A percentile compares a stretch with the other conserved stretches of the same genome.
phyloP scores from a whole-genome alignment of 202 grass and related monocot species.

The Cymbopogon flexuosus region DNA sequence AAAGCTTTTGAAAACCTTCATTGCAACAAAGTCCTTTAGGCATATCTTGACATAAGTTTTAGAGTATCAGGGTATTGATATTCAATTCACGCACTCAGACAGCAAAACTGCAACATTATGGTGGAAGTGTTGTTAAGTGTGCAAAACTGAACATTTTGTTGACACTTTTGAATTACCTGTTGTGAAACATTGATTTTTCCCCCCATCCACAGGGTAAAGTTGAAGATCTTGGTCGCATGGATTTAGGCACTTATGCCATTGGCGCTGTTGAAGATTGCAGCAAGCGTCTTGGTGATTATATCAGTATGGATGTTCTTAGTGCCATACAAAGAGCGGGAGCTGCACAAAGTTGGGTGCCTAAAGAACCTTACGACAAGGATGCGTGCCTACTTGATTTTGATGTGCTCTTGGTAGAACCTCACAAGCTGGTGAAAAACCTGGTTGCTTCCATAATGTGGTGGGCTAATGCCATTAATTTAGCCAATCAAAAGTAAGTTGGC shows the following conservation, averaged over 20 bases:
- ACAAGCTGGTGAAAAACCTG: constrained; percentile 45
- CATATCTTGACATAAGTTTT: too few species aligned
- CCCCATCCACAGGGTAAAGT: constrained; percentile 51
- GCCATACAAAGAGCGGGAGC: constrained; percentile 57
- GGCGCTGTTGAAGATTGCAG: constrained; percentile 62
- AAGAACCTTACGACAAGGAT: constrained; percentile 59
- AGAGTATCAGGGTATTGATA: too few species aligned
- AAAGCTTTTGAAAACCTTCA: too few species aligned
- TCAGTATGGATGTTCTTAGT: constrained; percentile 65
- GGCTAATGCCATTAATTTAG: constrained; percentile 43
- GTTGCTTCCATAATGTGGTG: constrained; percentile 52
- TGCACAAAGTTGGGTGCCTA: constrained; percentile 40
- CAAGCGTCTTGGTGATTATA: constrained; percentile 54
- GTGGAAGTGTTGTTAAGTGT: too few species aligned
- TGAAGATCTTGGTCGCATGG: constrained; percentile 59
- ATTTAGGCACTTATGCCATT: constrained; percentile 58
- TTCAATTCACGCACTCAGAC: neutral
- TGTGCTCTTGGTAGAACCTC: constrained; percentile 60
- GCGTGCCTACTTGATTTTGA: constrained; percentile 67
- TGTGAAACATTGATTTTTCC: too few species aligned
- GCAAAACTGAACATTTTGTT: too few species aligned
- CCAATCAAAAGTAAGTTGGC: constrained; percentile 47
- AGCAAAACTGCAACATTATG: neutral
- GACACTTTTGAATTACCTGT: neutral
- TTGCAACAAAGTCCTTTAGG: too few species aligned